Base-by-base conservation (phyloP, 2,329 filamentous ascomycete genomes). In the Dactylellina haptotyla region DNA sequence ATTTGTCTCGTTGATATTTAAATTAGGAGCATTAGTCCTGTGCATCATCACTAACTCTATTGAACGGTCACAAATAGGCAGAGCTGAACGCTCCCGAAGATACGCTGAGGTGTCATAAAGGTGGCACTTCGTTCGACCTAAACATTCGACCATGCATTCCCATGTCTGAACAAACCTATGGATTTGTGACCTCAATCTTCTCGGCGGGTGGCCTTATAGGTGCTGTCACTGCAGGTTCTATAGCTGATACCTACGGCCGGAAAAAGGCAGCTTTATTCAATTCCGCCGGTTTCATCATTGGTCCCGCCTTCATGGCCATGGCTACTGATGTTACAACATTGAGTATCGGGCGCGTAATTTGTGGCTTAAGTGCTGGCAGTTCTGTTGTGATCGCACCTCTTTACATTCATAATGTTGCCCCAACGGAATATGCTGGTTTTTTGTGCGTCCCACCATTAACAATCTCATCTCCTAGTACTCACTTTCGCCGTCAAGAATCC, bases 41-140 rank as follows among this genome's bases (percentile, higher is more conserved):
- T n/a, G n/a, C n/a, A n/a, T n/a, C n/a, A n/a, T n/a, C n/a, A n/a
- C n/a, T n/a, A n/a, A n/a, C n/a, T n/a, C n/a, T n/a, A n/a, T n/a
- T n/a, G n/a, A 8, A n/a, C 12, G 18, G 18, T 10, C 18, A 18
- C 23, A 8, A 8, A n/a, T 28, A 94, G 93, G 91, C 93, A 77
- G 95, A 98, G 81, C 87, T 99, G 75, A 99, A 99, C 81, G 92
- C 94, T 6, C 95, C 95, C 6, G 90, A 97, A 85, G 90, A 93
- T 84, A 92, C 96, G 78, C 90, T 99, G 78, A 96, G 91, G 66
- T 98, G 95, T 83, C 88, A 87, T 76, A 85, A 48, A 64, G 57
- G 75, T 59, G 77, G 78, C 34, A 63, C 80, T 66, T 76, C 79
- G 5, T 76, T 79, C 8, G 75, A 77, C 65, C 75, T 80, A 46